Evolutionary conservation across 2,329 filamentous ascomycete species (phyloP).

Genomic region (Sporothrix globosa): DNA sequence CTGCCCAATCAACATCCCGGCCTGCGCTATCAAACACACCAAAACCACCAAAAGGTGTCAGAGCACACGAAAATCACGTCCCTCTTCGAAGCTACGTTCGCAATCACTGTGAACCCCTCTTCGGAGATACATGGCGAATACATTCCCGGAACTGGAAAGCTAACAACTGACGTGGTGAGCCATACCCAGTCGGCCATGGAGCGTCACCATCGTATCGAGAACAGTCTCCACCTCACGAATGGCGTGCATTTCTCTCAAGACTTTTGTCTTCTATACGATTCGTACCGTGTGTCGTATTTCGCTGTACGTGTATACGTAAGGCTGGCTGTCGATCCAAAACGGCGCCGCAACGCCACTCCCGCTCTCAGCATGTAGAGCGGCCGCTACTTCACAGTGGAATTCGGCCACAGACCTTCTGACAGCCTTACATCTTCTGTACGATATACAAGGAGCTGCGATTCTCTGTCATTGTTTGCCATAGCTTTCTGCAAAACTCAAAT

Average conservation of each 20-base stretch:
- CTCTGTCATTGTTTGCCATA: neutral
- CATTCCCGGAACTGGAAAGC: too few species aligned
- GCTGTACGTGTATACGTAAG: too few species aligned
- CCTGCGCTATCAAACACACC: neutral
- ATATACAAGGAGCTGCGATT: neutral
- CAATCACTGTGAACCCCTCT: neutral
- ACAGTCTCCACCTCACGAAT: too few species aligned
- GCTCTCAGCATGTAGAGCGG: neutral
- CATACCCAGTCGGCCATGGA: too few species aligned
- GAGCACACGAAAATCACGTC: conserved; percentile 13
- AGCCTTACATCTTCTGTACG: too few species aligned
- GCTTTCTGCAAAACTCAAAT: too few species aligned
- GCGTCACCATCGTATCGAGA: too few species aligned
- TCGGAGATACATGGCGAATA: neutral
- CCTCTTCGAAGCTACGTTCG: conserved; percentile 7
- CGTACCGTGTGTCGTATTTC: too few species aligned
- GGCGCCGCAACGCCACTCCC: neutral
- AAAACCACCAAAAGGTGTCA: conserved; percentile 13
- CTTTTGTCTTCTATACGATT: too few species aligned
- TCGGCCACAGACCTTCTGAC: neutral
- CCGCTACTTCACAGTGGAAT: neutral
- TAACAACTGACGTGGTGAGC: too few species aligned
- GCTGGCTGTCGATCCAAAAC: too few species aligned
- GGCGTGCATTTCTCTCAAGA: too few species aligned
- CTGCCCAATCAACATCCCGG: conserved; percentile 21